Evolutionary conservation across 306 rosid species (phyloP).

Genomic region (Betula pendula): DNA sequence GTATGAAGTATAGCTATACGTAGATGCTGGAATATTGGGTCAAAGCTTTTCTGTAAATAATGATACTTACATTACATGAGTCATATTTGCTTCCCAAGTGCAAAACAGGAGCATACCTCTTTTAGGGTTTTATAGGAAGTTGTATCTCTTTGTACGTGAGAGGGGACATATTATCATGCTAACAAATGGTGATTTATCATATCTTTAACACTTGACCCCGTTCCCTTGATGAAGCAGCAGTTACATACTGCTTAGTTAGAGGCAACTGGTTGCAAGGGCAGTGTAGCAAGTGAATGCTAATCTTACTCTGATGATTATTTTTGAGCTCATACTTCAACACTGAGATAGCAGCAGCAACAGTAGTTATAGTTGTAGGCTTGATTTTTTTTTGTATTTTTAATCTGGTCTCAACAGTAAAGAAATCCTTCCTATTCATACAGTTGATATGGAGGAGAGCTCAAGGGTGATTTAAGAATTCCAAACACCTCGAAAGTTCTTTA

Average conservation of each 20-base stretch:
- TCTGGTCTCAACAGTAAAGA: not conserved
- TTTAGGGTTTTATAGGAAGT: not conserved
- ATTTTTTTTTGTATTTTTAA: not conserved
- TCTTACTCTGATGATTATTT: not conserved
- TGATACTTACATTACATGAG: not conserved
- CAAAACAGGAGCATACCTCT: not conserved
- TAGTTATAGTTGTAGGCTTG: not conserved
- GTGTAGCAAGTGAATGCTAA: not conserved
- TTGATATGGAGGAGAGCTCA: not conserved
- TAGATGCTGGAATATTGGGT: not conserved
- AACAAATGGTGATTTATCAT: not conserved
- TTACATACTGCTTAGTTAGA: not conserved
- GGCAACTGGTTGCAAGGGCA: constrained; percentile 4
- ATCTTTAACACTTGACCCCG: not conserved
- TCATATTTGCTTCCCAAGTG: not conserved
- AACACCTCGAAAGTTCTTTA: not conserved
- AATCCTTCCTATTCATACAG: not conserved
- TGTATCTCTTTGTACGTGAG: not conserved
- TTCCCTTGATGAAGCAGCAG: not conserved
- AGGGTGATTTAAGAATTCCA: not conserved
- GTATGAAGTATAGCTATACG: not conserved
- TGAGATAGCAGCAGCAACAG: not conserved
- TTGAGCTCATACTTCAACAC: not conserved
- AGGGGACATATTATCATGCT: too few relatives aligned
- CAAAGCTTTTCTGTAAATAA: not conserved